A percentile compares a stretch with the other conserved stretches of the same genome.
Conservation (phyloP, 2,329 filamentous ascomycete species). For the Exophiala sideris region DNA sequence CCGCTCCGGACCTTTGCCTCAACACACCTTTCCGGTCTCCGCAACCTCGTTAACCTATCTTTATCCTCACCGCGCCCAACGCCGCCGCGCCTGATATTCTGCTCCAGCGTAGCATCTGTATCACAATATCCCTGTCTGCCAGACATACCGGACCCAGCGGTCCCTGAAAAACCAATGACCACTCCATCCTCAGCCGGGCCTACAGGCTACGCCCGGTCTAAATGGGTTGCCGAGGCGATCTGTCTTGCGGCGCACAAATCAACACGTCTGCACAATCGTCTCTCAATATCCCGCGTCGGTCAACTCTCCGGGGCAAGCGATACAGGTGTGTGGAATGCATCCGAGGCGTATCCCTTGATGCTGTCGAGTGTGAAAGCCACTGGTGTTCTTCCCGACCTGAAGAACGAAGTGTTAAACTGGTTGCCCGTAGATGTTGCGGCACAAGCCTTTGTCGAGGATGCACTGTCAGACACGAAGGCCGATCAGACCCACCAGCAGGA, state of each 20-base stretch:
- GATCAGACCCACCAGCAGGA: not conserved
- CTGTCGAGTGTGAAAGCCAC: constrained; percentile 43
- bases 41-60: constrained; percentile 49
- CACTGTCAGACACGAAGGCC: not conserved
- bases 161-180: constrained; percentile 19
- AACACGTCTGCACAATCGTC: constrained; percentile 28
- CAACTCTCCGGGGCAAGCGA: constrained; percentile 51
- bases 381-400: constrained; percentile 44
- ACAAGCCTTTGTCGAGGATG: constrained; percentile 32
- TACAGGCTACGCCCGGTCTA: constrained; percentile 55
- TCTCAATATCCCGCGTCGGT: constrained; percentile 49
- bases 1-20: constrained; percentile 54
- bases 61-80: constrained; percentile 29
- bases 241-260: constrained; percentile 38
- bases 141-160: not conserved
- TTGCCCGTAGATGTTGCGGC: constrained; percentile 45
- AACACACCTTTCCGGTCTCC: constrained; percentile 51
- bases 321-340: constrained; percentile 51
- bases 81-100: constrained; percentile 45
- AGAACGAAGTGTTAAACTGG: constrained; percentile 43
- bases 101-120: constrained; percentile 51
- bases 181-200: constrained; percentile 34
- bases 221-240: constrained; percentile 58
- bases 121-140: constrained; percentile 8
- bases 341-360: constrained; percentile 53